phyloP scores from a whole-genome alignment of 2,329 filamentous ascomycete genomes.

The Phyllachora maydis region DNA sequence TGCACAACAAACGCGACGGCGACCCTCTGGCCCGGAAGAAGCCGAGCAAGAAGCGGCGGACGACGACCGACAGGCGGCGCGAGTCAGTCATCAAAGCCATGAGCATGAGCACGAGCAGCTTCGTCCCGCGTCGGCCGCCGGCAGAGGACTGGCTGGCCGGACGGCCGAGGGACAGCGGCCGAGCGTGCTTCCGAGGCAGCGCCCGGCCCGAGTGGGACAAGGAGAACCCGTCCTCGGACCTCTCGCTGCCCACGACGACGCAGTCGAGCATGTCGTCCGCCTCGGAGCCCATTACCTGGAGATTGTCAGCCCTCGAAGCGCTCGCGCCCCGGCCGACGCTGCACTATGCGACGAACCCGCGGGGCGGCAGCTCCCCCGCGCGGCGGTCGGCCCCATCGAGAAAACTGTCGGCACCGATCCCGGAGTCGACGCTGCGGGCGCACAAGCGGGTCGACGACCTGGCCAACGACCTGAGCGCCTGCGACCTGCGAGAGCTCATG shows the following conservation, averaged over 20 bases:
- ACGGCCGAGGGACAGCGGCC: slow-evolving; percentile 30
- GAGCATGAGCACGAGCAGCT: slow-evolving; percentile 68
- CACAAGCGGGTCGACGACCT: slow-evolving; percentile 48
- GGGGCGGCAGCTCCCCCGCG: slow-evolving; percentile 27
- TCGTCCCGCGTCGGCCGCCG: slow-evolving; percentile 41
- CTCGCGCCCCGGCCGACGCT: slow-evolving; percentile 73
- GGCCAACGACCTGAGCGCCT: slow-evolving; percentile 69
- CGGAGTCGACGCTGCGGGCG: slow-evolving; percentile 37
- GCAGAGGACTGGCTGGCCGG: slow-evolving; percentile 38
- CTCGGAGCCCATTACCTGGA: slow-evolving; percentile 59
- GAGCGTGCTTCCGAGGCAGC: not conserved
- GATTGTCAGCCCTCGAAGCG: slow-evolving; percentile 59
- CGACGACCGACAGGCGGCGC: slow-evolving; percentile 54
- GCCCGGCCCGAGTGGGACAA: slow-evolving; percentile 21
- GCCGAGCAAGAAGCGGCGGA: slow-evolving; percentile 62
- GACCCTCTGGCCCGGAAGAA: slow-evolving; percentile 42
- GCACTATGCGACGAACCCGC: slow-evolving; percentile 46
- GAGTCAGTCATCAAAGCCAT: slow-evolving; percentile 81
- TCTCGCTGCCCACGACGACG: slow-evolving; percentile 53
- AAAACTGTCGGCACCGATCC: slow-evolving; percentile 30
- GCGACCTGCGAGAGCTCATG: slow-evolving; percentile 70
- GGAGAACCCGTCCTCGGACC: slow-evolving; percentile 44
- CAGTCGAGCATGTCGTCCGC: slow-evolving; percentile 57
- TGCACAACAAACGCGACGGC: slow-evolving; percentile 39
- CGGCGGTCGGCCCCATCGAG: slow-evolving; percentile 20